A percentile compares a stretch with the other conserved stretches of the same genome.
These are phyloP conservation scores for Phaeodactylum tricornutum DNA, from an alignment of 108 stramenopile genomes.

Conservation along the genomic window DNA sequence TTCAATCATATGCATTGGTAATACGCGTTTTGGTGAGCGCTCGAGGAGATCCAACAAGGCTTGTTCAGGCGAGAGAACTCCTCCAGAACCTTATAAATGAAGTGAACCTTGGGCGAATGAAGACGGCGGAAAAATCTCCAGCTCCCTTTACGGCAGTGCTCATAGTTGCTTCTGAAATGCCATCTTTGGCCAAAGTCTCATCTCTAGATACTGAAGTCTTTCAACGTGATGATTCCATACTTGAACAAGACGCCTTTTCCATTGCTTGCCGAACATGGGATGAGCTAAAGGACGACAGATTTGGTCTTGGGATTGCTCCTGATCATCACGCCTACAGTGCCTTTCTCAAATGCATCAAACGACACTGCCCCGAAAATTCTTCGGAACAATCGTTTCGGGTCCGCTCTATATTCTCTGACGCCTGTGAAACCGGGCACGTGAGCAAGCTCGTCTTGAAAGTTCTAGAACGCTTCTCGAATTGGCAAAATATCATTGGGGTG, in stretches of 20 bases:
- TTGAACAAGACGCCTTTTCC: conserved; percentile 18
- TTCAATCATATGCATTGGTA: conserved; percentile 28
- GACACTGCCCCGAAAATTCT: neutral
- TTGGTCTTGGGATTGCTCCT: conserved; percentile 15
- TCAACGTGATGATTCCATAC: neutral
- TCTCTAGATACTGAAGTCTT: too few relatives aligned
- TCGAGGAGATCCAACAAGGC: too few relatives aligned
- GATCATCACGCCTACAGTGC: conserved; percentile 33
- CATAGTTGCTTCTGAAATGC: conserved; percentile 32
- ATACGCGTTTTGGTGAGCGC: too few relatives aligned
- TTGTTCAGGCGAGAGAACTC: too few relatives aligned
- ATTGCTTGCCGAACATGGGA: conserved; percentile 30
- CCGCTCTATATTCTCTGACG: conserved; percentile 28
- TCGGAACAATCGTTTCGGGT: conserved; percentile 27
- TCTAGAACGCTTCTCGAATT: too few relatives aligned
- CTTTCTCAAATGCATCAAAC: conserved; percentile 14
- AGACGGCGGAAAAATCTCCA: conserved; percentile 6
- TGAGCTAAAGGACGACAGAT: conserved; percentile 18
- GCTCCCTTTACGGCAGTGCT: conserved; percentile 30
- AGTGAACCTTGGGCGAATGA: conserved; percentile 11
- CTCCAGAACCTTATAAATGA: too few relatives aligned
- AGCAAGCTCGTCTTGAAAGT: conserved; percentile 32
- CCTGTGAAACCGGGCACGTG: conserved; percentile 25
- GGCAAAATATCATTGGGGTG: too few relatives aligned
- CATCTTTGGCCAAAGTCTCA: too few relatives aligned